Evolutionary conservation across 768 basidiomycete species (phyloP).

Genomic region (Serpula lacrymans): DNA sequence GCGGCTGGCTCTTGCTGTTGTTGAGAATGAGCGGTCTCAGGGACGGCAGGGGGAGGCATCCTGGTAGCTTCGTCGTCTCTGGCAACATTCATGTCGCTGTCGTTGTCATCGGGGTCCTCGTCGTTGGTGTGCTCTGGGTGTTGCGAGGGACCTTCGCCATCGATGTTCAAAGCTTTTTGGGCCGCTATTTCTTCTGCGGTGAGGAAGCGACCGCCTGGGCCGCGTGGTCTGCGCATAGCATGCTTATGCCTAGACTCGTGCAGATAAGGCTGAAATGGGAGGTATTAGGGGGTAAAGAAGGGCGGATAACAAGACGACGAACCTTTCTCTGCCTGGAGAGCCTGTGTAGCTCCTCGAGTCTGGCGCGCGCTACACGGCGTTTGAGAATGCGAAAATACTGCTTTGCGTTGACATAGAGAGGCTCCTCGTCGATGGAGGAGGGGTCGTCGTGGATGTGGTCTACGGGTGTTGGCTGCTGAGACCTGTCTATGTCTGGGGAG

Average conservation of each 20-base stretch:
- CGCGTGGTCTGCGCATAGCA: slow-evolving; percentile 94
- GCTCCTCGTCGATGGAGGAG: slow-evolving; percentile 87
- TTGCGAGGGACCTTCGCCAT: slow-evolving; percentile 12
- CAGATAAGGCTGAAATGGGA: slow-evolving; percentile 76
- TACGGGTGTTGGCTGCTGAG: slow-evolving; percentile 9
- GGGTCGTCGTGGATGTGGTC: slow-evolving; percentile 34
- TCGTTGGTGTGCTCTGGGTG: slow-evolving; percentile 33
- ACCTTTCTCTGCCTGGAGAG: slow-evolving; percentile 94
- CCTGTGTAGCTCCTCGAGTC: slow-evolving; percentile 91
- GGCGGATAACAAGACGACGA: slow-evolving; percentile 8
- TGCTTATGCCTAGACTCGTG: slow-evolving; percentile 98
- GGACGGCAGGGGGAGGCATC: slow-evolving; percentile 11
- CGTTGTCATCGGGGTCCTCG: slow-evolving; percentile 44
- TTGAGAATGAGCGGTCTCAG: slow-evolving; percentile 15
- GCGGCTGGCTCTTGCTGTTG: slow-evolving; percentile 5
- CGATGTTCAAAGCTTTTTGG: slow-evolving; percentile 45
- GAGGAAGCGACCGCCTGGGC: slow-evolving; percentile 96
- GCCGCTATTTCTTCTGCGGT: slow-evolving; percentile 94
- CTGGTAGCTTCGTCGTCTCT: slow-evolving; percentile 13
- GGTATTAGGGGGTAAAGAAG: slow-evolving; percentile 4
- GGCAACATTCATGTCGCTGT: slow-evolving; percentile 14
- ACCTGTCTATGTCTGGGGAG: slow-evolving; percentile 11
- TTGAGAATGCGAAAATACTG: slow-evolving; percentile 99
- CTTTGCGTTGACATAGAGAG: slow-evolving; percentile 98
- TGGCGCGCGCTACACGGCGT: slow-evolving; percentile 83